phyloP scores from a whole-genome alignment of 495 filamentous ascomycete genomes.

The Extremus antarcticus region DNA sequence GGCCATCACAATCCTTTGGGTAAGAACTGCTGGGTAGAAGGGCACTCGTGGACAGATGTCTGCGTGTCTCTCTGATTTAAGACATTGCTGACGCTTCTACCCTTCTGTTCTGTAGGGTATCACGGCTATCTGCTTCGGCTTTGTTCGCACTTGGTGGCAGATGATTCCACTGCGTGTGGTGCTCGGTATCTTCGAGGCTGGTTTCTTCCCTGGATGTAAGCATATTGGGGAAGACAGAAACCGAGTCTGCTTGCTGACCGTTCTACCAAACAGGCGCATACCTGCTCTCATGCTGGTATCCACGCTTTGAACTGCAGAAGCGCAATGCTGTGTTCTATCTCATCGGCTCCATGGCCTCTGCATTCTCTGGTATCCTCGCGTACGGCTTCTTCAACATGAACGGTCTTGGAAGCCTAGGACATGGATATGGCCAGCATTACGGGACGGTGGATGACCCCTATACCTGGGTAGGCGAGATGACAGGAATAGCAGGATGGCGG shows the following conservation, averaged over 20 bases:
- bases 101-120: background rate
- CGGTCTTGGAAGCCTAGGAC: slow-evolving; percentile 8
- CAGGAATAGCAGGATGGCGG: slow-evolving; percentile 15
- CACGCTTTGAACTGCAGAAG: slow-evolving; percentile 18
- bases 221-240: background rate
- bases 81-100: too few species aligned
- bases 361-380: slow-evolving; percentile 23
- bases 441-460: background rate
- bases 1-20: slow-evolving; percentile 18
- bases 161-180: slow-evolving; percentile 14
- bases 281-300: slow-evolving; percentile 19
- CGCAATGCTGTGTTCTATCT: slow-evolving; percentile 22
- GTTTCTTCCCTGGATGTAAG: slow-evolving; percentile 18
- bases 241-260: background rate
- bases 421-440: slow-evolving; percentile 13
- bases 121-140: slow-evolving; percentile 15
- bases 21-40: too few species aligned
- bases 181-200: slow-evolving; percentile 17
- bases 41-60: too few species aligned
- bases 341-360: slow-evolving; percentile 20
- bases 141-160: slow-evolving; percentile 8
- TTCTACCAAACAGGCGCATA: slow-evolving; percentile 5
- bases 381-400: slow-evolving; percentile 19
- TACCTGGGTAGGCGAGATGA: background rate
- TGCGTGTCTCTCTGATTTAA: too few species aligned